These are phyloP conservation scores for Quercus suber DNA, from an alignment of 306 rosid genomes.

Conservation along the genomic window DNA sequence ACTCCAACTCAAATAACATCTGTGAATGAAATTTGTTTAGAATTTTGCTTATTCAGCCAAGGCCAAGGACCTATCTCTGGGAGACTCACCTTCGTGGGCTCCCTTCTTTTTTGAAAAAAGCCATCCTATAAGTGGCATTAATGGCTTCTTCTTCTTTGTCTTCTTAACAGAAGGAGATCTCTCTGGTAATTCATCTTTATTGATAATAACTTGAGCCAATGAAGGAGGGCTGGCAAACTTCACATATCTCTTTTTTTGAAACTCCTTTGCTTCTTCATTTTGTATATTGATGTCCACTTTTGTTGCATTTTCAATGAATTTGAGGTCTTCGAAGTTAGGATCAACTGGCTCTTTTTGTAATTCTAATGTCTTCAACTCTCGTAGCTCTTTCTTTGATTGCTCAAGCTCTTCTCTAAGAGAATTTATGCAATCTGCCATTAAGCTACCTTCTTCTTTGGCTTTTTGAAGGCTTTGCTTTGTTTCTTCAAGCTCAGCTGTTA, in stretches of 20 bases:
- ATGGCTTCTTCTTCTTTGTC: slow-evolving; percentile 52
- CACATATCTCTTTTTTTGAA: slow-evolving; percentile 58
- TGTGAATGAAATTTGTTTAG: not conserved
- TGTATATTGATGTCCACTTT: slow-evolving; percentile 28
- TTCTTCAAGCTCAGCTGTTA: slow-evolving; percentile 58
- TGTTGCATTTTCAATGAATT: slow-evolving; percentile 50
- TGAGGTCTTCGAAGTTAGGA: slow-evolving; percentile 61
- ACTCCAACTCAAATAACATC: not conserved
- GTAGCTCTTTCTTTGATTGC: slow-evolving; percentile 56
- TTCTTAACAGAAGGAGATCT: slow-evolving; percentile 46
- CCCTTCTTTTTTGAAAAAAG: slow-evolving; percentile 58
- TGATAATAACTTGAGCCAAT: slow-evolving; percentile 43
- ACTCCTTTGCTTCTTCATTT: slow-evolving; percentile 29
- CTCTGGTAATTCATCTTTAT: slow-evolving; percentile 28
- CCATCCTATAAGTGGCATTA: slow-evolving; percentile 63
- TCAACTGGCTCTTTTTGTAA: slow-evolving; percentile 28
- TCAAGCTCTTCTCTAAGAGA: slow-evolving; percentile 67
- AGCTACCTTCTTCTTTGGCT: slow-evolving; percentile 60
- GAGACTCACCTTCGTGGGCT: slow-evolving; percentile 29
- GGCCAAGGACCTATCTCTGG: slow-evolving; percentile 11
- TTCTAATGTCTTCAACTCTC: slow-evolving; percentile 52
- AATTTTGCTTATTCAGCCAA: not conserved
- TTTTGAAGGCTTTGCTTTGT: slow-evolving; percentile 56
- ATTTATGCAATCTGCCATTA: slow-evolving; percentile 41
- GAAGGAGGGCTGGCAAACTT: slow-evolving; percentile 81